These are phyloP conservation scores for Lasiodiplodia hormozganensis DNA, from an alignment of 2,329 filamentous ascomycete genomes.

Conservation along the genomic window DNA sequence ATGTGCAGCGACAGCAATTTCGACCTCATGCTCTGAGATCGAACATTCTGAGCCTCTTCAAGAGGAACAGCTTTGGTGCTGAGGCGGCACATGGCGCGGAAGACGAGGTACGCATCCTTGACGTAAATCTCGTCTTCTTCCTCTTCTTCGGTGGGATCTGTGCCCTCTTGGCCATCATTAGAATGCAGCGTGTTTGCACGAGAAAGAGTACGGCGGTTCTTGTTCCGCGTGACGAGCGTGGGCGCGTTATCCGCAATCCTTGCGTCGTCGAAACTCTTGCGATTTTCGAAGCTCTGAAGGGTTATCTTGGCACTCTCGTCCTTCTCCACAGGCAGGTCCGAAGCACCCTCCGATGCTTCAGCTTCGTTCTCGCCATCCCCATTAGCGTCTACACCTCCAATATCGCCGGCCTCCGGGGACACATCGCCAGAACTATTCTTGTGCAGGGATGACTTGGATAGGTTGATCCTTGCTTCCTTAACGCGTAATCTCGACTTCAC, in stretches of 20 bases:
- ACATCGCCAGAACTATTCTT: conserved; percentile 47
- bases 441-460: conserved; percentile 50
- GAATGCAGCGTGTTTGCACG: conserved; percentile 11
- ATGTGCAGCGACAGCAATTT: conserved; percentile 95
- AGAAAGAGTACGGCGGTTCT: conserved; percentile 36
- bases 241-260: conserved; percentile 71
- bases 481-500: conserved; percentile 85
- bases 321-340: conserved; percentile 53
- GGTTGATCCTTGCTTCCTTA: conserved; percentile 78
- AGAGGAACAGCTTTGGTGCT: conserved; percentile 90
- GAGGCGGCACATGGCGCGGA: conserved; percentile 95
- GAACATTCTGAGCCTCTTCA: conserved; percentile 91
- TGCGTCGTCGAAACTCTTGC: conserved; percentile 70
- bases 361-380: conserved; percentile 45
- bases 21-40: conserved; percentile 94
- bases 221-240: conserved; percentile 69
- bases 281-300: conserved; percentile 72
- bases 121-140: conserved; percentile 96
- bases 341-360: conserved; percentile 44
- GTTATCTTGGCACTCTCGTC: conserved; percentile 66
- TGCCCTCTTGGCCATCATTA: conserved; percentile 19
- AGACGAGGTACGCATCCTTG: conserved; percentile 95
- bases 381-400: conserved; percentile 48
- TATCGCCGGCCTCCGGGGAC: conserved; percentile 38
- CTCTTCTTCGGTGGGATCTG: conserved; percentile 67